These are phyloP conservation scores for Amanita pallidorosea DNA, from an alignment of 768 basidiomycete genomes.

Conservation along the genomic window DNA sequence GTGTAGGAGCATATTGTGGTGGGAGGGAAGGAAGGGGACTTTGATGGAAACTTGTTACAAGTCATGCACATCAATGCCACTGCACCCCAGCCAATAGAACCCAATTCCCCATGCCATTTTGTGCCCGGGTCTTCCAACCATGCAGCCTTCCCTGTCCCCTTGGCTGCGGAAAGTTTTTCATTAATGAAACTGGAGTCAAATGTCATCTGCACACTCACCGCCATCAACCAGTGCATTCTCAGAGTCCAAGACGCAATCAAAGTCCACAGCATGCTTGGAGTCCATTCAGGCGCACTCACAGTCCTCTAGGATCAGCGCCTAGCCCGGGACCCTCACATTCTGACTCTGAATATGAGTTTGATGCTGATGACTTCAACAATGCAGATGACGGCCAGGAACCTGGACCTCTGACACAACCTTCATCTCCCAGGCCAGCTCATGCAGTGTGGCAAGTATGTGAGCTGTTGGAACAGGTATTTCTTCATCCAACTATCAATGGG, in stretches of 20 bases:
- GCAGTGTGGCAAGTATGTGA: background rate
- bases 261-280: background rate
- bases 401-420: background rate
- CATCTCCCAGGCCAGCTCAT: background rate
- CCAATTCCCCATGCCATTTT: background rate
- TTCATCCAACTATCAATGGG: background rate
- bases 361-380: background rate
- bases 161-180: background rate
- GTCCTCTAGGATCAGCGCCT: background rate
- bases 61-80: background rate
- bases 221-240: background rate
- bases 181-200: background rate
- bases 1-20: no score
- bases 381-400: background rate
- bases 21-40: background rate
- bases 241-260: background rate
- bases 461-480: background rate
- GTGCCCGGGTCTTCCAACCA: background rate
- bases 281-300: no score
- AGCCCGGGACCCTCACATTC: background rate
- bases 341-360: no score
- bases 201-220: background rate
- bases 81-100: slow-evolving; percentile 1
- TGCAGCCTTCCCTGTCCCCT: background rate
- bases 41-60: background rate